Conservation (phyloP, 2,329 filamentous ascomycete genomes). For the Pseudodiploospora longispora region DNA sequence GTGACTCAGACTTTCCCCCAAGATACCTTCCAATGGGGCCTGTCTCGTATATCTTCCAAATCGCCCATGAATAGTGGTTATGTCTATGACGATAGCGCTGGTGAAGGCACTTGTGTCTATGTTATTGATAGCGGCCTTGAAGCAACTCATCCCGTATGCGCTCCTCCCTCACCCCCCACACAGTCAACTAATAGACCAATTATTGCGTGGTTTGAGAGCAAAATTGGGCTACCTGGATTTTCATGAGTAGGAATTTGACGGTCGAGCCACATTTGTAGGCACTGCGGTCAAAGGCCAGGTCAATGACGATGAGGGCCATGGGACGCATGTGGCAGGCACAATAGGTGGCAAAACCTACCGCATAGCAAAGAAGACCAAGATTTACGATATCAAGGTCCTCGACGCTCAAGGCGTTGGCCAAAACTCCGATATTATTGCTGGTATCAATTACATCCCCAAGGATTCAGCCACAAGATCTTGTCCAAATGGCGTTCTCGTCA, state of each 20-base stretch:
- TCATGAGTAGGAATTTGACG: conserved; percentile 24
- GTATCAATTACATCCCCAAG: conserved; percentile 47
- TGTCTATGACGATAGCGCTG: conserved; percentile 44
- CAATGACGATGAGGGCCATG: conserved; percentile 54
- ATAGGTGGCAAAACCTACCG: conserved; percentile 53
- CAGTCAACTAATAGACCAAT: too few species aligned
- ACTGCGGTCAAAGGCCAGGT: conserved; percentile 33
- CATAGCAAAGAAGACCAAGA: conserved; percentile 48
- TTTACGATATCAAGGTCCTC: conserved; percentile 56
- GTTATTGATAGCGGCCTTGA: conserved; percentile 59
- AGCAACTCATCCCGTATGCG: conserved; percentile 36
- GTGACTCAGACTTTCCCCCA: too few species aligned
- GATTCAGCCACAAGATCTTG: conserved; percentile 36
- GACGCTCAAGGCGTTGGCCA: conserved; percentile 30
- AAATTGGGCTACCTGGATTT: conserved; percentile 31
- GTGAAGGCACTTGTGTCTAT: conserved; percentile 51
- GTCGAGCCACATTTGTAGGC: conserved; percentile 32
- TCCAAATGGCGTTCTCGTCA: conserved; percentile 42
- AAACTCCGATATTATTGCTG: conserved; percentile 42
- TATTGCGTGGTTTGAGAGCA: conserved; percentile 38
- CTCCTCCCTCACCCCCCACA: too few species aligned
- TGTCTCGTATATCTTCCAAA: conserved; percentile 44
- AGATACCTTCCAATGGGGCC: conserved; percentile 22
- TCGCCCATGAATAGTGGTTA: conserved; percentile 22
- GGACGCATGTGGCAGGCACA: conserved; percentile 56